Conservation (phyloP, 2,329 filamentous ascomycete genomes). For the Cladosporium sp. region DNA sequence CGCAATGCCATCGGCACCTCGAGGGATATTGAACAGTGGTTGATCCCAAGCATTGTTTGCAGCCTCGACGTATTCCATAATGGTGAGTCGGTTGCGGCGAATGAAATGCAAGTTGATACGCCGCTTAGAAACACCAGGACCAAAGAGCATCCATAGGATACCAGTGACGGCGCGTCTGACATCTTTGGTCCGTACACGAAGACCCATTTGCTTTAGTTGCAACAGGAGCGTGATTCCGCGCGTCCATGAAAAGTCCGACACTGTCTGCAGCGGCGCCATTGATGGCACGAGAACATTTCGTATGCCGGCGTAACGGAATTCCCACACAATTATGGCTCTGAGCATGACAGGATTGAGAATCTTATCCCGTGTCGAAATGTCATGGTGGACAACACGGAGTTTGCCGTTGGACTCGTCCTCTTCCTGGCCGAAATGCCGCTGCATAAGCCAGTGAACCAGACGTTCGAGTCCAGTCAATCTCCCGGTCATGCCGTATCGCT, state of each 20-base stretch:
- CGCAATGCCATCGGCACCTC: not conserved
- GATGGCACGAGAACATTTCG: conserved; percentile 21
- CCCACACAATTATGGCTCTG: conserved; percentile 39
- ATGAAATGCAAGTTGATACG: conserved; percentile 28
- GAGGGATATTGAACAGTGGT: conserved; percentile 1
- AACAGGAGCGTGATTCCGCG: conserved; percentile 36
- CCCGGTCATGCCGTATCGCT: conserved; percentile 60
- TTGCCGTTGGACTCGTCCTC: not conserved
- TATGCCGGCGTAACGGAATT: conserved; percentile 31
- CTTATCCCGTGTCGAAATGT: not conserved
- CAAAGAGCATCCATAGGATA: conserved; percentile 41
- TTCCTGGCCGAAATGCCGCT: not conserved
- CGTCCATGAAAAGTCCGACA: conserved; percentile 29
- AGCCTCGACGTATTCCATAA: conserved; percentile 35
- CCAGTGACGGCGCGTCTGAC: conserved; percentile 31
- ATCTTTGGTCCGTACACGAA: conserved; percentile 26
- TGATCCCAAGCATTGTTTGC: conserved; percentile 35
- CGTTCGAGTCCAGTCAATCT: conserved; percentile 55
- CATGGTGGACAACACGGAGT: not conserved
- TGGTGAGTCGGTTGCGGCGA: conserved; percentile 28
- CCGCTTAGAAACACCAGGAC: conserved; percentile 33
- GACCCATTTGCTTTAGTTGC: conserved; percentile 30
- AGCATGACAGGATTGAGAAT: conserved; percentile 34
- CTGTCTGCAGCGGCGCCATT: not conserved
- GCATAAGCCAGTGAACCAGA: conserved; percentile 54